These are phyloP conservation scores for Tricholoma hemisulphureum DNA, from an alignment of 768 basidiomycete species.

Conservation along the genomic window DNA sequence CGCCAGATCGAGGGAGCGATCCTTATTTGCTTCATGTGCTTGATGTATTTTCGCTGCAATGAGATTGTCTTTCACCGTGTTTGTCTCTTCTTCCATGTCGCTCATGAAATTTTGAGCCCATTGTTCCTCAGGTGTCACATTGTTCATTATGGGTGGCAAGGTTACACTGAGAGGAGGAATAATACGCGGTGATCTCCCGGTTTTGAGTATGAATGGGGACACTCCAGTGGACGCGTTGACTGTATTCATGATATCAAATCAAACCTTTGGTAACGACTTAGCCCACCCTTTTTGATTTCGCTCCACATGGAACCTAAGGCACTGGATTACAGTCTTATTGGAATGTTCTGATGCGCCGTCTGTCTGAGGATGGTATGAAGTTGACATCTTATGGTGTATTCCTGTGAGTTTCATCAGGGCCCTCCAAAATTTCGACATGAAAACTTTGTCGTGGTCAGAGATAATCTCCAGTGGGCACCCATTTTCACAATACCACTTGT, in stretches of 20 bases:
- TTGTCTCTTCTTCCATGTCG: background rate
- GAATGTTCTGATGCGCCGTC: background rate
- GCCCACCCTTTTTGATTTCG: conserved; percentile 28
- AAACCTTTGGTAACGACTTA: conserved; percentile 13
- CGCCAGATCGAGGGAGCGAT: background rate
- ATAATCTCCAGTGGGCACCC: conserved; percentile 30
- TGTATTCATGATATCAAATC: conserved; percentile 15
- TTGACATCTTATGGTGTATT: conserved; percentile 2
- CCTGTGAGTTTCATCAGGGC: background rate
- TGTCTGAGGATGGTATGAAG: background rate
- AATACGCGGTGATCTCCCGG: conserved; percentile 17
- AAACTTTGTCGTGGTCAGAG: conserved; percentile 32
- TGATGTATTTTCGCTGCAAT: background rate
- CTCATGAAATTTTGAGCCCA: background rate
- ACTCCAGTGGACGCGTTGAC: conserved; percentile 25
- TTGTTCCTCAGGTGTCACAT: background rate
- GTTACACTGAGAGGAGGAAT: conserved; percentile 15
- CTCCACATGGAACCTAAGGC: background rate
- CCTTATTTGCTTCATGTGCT: background rate
- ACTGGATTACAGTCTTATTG: background rate
- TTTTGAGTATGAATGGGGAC: conserved; percentile 24
- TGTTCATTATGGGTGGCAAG: too few relatives aligned
- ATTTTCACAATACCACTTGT: conserved; percentile 30
- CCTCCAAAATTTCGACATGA: conserved; percentile 21
- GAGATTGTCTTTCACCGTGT: background rate